A percentile compares a stretch with the other conserved stretches of the same genome.
Evolutionary conservation across 2,329 filamentous ascomycete species (phyloP).

Genomic region (Lachnellula willkommii): DNA sequence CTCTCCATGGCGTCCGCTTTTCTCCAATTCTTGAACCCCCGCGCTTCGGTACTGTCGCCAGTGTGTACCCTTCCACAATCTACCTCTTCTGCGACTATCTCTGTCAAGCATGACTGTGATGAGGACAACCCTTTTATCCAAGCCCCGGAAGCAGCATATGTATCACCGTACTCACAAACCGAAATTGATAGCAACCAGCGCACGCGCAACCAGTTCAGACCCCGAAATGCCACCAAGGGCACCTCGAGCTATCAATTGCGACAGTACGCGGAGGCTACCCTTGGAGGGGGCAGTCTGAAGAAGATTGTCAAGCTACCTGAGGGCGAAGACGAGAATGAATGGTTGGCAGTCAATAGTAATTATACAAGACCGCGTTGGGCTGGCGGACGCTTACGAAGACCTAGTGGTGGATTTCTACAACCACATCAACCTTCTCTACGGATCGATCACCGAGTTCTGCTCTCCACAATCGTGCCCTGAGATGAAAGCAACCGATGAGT

Average conservation of each 20-base stretch:
- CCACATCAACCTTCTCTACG: slow-evolving; percentile 98
- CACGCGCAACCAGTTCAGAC: slow-evolving; percentile 85
- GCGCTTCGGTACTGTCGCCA: slow-evolving; percentile 17
- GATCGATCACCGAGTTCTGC: slow-evolving; percentile 98
- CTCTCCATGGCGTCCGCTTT: slow-evolving; percentile 30
- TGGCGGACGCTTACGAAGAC: slow-evolving; percentile 24
- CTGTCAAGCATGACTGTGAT: slow-evolving; percentile 8
- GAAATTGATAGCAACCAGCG: slow-evolving; percentile 65
- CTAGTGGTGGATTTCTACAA: slow-evolving; percentile 99
- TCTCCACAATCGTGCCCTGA: slow-evolving; percentile 94
- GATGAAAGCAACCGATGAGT: slow-evolving; percentile 99
- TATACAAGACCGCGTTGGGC: neutral
- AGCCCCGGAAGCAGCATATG: slow-evolving; percentile 34
- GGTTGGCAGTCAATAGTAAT: slow-evolving; percentile 94
- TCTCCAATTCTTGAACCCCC: slow-evolving; percentile 31
- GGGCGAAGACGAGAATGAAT: slow-evolving; percentile 96
- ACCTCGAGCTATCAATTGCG: slow-evolving; percentile 89
- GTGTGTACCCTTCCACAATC: slow-evolving; percentile 27
- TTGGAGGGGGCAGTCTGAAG: slow-evolving; percentile 87
- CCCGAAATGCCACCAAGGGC: slow-evolving; percentile 76
- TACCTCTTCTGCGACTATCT: slow-evolving; percentile 25
- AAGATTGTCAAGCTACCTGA: slow-evolving; percentile 97
- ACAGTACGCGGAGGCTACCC: slow-evolving; percentile 95
- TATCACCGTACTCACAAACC: slow-evolving; percentile 35
- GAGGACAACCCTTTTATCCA: slow-evolving; percentile 33